Evolutionary conservation across 306 rosid species (phyloP).

Genomic region (Cercis canadensis): DNA sequence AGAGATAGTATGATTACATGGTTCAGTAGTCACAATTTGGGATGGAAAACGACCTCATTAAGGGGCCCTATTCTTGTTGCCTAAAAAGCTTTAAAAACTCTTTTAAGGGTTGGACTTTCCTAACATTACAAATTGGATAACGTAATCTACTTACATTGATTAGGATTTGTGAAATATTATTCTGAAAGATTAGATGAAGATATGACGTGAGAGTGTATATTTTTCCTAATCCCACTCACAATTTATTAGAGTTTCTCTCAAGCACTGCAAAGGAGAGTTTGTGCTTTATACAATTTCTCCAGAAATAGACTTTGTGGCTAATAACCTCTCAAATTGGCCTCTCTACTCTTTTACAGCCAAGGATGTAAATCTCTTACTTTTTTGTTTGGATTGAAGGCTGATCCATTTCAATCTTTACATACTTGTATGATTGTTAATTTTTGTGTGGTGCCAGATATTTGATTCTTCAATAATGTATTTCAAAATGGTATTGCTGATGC

Average conservation of each 20-base stretch:
- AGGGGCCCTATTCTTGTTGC: neutral
- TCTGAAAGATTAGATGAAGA: conserved; percentile 15
- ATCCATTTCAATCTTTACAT: neutral
- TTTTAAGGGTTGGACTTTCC: neutral
- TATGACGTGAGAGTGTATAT: neutral
- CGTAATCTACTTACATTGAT: neutral
- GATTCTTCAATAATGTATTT: conserved; percentile 8
- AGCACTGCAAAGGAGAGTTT: neutral
- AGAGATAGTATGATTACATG: conserved; percentile 13
- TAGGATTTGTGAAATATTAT: conserved; percentile 10
- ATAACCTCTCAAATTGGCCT: no score
- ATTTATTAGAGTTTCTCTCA: no score
- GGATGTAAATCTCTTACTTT: conserved; percentile 5
- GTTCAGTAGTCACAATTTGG: conserved; percentile 26
- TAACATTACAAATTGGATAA: conserved; percentile 10
- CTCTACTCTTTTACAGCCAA: no score
- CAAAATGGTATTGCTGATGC: neutral
- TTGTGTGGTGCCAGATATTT: conserved; percentile 13
- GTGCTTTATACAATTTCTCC: no score
- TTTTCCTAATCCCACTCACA: neutral
- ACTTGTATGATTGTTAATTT: conserved; percentile 18
- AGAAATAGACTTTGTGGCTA: no score
- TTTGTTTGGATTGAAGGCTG: neutral
- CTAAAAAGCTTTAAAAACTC: neutral
- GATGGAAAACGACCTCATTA: neutral